Percentiles rank a stretch among this genome's conserved stretches.
Evolutionary conservation across 2,329 filamentous ascomycete species (phyloP).

Genomic region (Ceratocystis diversiconidia): DNA sequence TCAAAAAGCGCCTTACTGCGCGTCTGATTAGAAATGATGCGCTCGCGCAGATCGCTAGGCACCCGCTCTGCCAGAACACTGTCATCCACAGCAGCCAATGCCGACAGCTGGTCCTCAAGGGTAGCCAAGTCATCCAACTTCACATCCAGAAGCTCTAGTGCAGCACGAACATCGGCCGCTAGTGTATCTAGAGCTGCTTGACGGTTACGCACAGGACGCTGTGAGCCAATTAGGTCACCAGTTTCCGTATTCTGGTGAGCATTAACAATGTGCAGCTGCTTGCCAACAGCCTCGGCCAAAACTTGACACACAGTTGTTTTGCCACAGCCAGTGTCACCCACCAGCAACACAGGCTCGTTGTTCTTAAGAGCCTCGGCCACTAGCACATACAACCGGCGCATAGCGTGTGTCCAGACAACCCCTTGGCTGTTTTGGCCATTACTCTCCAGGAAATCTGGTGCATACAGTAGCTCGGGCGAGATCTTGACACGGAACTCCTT

Average conservation of each 20-base stretch:
- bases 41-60: conserved; percentile 34
- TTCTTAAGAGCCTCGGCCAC: conserved; percentile 77
- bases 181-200: conserved; percentile 55
- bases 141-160: conserved; percentile 30
- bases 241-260: conserved; percentile 98
- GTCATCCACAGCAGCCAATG: conserved; percentile 33
- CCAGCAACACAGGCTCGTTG: conserved; percentile 83
- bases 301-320: conserved; percentile 96
- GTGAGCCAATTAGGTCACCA: conserved; percentile 89
- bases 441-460: conserved; percentile 33
- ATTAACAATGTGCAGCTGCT: conserved; percentile 77
- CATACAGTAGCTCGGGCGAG: conserved; percentile 60
- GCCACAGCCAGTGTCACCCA: conserved; percentile 93
- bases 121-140: background rate
- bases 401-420: conserved; percentile 89
- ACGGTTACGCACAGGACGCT: conserved; percentile 79
- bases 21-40: conserved; percentile 35
- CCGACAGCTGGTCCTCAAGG: conserved; percentile 22
- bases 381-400: conserved; percentile 80
- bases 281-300: conserved; percentile 64
- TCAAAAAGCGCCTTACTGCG: conserved; percentile 81
- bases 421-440: conserved; percentile 39
- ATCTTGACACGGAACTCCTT: conserved; percentile 77
- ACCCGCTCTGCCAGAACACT: conserved; percentile 31
- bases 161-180: conserved; percentile 41